A percentile compares a stretch with the other conserved stretches of the same genome.
These are phyloP conservation scores for Simplicillium aogashimaense DNA, from an alignment of 2,329 filamentous ascomycete genomes.

Conservation along the genomic window DNA sequence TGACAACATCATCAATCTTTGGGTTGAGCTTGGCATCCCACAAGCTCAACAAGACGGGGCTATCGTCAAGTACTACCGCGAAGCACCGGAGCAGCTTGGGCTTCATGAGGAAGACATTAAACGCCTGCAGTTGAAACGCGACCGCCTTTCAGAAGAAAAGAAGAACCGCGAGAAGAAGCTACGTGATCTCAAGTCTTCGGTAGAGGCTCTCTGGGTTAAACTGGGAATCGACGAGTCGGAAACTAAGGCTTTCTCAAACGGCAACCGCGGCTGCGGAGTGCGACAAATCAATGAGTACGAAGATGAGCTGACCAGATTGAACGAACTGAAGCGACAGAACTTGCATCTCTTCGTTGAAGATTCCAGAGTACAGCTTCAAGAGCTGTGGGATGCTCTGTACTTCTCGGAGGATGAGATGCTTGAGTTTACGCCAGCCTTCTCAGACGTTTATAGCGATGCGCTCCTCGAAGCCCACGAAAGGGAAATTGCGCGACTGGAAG, in stretches of 20 bases:
- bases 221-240: slow-evolving; percentile 76
- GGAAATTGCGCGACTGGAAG: slow-evolving; percentile 74
- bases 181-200: slow-evolving; percentile 62
- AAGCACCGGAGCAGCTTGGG: slow-evolving; percentile 87
- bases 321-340: slow-evolving; percentile 91
- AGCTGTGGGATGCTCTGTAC: slow-evolving; percentile 89
- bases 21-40: slow-evolving; percentile 90
- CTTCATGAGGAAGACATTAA: slow-evolving; percentile 79
- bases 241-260: slow-evolving; percentile 73
- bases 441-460: slow-evolving; percentile 93
- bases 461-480: slow-evolving; percentile 89
- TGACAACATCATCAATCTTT: slow-evolving; percentile 85
- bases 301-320: slow-evolving; percentile 75
- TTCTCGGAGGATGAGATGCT: slow-evolving; percentile 98
- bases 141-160: slow-evolving; percentile 84
- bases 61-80: slow-evolving; percentile 83
- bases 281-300: slow-evolving; percentile 94
- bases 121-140: slow-evolving; percentile 62
- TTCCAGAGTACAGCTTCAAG: slow-evolving; percentile 79
- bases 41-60: slow-evolving; percentile 82
- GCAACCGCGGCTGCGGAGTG: slow-evolving; percentile 83
- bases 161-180: slow-evolving; percentile 68
- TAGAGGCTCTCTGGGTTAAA: slow-evolving; percentile 85
- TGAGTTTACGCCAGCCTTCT: slow-evolving; percentile 93
- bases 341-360: slow-evolving; percentile 95